Conservation (phyloP, 768 basidiomycete species). For the Leccinum imitatum region DNA sequence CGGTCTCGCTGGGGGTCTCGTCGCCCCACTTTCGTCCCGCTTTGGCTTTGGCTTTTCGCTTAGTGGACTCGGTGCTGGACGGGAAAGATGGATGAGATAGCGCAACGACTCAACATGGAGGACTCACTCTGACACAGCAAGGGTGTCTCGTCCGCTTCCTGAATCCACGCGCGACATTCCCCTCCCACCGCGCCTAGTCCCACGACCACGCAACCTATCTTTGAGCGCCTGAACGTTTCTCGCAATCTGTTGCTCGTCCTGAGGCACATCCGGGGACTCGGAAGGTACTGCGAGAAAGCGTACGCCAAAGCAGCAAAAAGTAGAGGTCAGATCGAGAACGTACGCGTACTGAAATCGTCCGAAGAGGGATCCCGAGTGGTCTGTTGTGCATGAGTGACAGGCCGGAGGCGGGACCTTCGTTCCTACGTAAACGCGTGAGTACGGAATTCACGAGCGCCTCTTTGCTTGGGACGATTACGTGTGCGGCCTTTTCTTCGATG, state of each 20-base stretch:
- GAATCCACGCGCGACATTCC: conserved; percentile 47
- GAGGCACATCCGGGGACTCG: conserved; percentile 48
- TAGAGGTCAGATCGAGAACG: conserved; percentile 11
- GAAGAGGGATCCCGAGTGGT: conserved; percentile 48
- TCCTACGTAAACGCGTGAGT: conserved; percentile 45
- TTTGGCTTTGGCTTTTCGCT: conserved; percentile 66
- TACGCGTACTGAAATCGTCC: conserved; percentile 61
- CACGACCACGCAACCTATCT: conserved; percentile 74
- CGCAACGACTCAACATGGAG: not conserved
- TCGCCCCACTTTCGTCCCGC: conserved; percentile 92
- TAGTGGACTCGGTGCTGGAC: conserved; percentile 59
- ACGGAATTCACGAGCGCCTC: not conserved
- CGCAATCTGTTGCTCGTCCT: conserved; percentile 89
- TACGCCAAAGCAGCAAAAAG: not conserved
- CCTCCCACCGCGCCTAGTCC: conserved; percentile 56
- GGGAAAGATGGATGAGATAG: conserved; percentile 22
- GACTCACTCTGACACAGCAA: conserved; percentile 70
- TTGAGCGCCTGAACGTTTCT: conserved; percentile 91
- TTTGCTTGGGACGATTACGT: conserved; percentile 38
- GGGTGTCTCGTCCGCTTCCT: conserved; percentile 59
- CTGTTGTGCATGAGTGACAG: conserved; percentile 34
- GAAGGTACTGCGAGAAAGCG: conserved; percentile 40
- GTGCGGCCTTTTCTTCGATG: conserved; percentile 73
- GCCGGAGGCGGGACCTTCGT: conserved; percentile 63
- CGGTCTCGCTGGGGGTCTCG: conserved; percentile 71